A percentile compares a stretch with the other conserved stretches of the same genome.
Evolutionary conservation across 768 basidiomycete genomes (phyloP).

Genomic region (Termitomyces sp.): DNA sequence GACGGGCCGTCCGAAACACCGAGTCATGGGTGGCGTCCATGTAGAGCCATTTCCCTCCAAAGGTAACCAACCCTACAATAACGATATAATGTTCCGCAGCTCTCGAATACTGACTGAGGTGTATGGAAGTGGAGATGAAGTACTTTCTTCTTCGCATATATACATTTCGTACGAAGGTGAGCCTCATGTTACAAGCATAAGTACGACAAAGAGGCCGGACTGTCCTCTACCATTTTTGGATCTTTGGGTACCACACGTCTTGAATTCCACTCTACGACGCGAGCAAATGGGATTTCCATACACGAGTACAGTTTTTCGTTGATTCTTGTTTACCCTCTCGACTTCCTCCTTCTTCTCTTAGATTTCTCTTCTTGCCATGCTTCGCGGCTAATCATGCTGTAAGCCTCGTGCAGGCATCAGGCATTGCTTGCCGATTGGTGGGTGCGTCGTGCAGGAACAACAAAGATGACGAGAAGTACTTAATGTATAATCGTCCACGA

Average conservation of each 20-base stretch:
- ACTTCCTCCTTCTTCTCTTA: too few species aligned
- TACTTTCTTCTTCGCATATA: background rate
- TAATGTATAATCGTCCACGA: background rate
- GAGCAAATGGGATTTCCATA: too few species aligned
- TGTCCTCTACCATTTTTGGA: background rate
- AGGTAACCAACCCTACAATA: too few species aligned
- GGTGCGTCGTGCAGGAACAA: background rate
- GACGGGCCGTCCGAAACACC: background rate
- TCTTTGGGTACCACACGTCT: background rate
- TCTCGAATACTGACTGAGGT: background rate
- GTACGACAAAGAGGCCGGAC: background rate
- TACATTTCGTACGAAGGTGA: background rate
- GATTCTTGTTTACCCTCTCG: too few species aligned
- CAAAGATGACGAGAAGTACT: background rate
- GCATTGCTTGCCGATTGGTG: background rate
- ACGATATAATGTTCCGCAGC: too few species aligned
- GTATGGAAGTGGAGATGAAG: background rate
- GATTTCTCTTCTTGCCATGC: background rate
- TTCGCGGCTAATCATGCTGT: background rate
- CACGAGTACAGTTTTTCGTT: too few species aligned
- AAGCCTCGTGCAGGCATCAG: background rate
- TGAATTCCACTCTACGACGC: too few species aligned
- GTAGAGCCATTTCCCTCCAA: too few species aligned
- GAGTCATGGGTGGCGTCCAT: background rate
- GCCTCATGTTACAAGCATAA: background rate